Conservation (phyloP, 1,139 yeast species). For the Zygotorulaspora mrakii region DNA sequence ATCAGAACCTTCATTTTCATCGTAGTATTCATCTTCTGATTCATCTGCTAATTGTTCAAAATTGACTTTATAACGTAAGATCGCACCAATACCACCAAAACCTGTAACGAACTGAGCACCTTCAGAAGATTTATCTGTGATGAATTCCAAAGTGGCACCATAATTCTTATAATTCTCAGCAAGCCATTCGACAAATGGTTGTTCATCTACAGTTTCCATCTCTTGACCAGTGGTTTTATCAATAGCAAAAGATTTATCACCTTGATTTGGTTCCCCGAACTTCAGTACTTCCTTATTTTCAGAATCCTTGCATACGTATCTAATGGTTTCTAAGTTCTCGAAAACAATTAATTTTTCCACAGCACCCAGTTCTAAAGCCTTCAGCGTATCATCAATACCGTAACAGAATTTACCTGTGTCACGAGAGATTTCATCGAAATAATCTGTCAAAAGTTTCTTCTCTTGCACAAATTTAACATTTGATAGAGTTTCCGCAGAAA, state of each 20-base stretch:
- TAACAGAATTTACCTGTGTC: constrained; percentile 97
- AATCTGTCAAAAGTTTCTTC: constrained; percentile 85
- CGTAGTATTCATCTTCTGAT: constrained; percentile 84
- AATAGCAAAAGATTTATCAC: constrained; percentile 70
- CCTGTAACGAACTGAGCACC: constrained; percentile 98
- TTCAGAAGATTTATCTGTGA: constrained; percentile 92
- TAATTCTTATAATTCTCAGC: constrained; percentile 92
- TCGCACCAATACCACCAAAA: constrained; percentile 97
- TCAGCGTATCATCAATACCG: constrained; percentile 93
- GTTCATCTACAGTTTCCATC: constrained; percentile 81
- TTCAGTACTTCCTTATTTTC: constrained; percentile 77
- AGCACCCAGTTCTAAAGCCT: constrained; percentile 94
- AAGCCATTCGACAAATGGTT: constrained; percentile 88
- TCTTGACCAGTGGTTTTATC: constrained; percentile 87
- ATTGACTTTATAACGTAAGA: constrained; percentile 92
- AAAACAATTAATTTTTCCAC: constrained; percentile 88
- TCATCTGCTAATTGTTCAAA: constrained; percentile 92
- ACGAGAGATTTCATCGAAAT: constrained; percentile 95
- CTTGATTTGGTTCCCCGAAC: constrained; percentile 65
- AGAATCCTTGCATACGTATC: constrained; percentile 79
- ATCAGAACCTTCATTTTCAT: constrained; percentile 60
- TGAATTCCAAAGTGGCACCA: constrained; percentile 94
- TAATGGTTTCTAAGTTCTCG: constrained; percentile 80
- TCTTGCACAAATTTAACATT: constrained; percentile 97
- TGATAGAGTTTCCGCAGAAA: constrained; percentile 92